Evolutionary conservation across 495 filamentous ascomycete genomes (phyloP), one percentile per base, ranked within the genome.

Genomic region (Xylaria telfairii): DNA sequence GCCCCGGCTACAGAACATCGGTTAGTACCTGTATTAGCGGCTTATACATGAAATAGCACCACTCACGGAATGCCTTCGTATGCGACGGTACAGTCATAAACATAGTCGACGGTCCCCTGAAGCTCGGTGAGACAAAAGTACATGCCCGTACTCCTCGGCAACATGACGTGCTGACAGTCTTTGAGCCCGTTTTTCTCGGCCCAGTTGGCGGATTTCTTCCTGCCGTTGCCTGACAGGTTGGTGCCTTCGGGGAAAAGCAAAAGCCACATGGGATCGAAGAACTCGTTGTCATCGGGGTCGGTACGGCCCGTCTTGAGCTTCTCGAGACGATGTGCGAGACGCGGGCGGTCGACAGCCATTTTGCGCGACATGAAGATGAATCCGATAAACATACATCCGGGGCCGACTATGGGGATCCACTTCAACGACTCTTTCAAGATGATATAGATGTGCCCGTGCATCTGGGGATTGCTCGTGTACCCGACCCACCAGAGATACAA

Each of bases 401-500:
- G 87, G 0, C 93, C 93, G 42, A 95, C 79, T 37, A 95, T 75
- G 12, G 93, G 93, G 26, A 95, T 88, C 57, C 87, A 90, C 77
- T 92, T 93, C 67, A 96, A 83, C 5, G 90, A 92, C 80, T 96
- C 92, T 76, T 95, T 95, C 17, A 95, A 80, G 74, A 96, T 93
- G 72, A 96, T 95, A 79, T 90, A 95, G 68, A 96, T 81, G 67
- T 92, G 90, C n/a, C 93, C 93, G 70, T 94, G 92, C 86, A 92
- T 91, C 51, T 83, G 80, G 30, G 90, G 87, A 1, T 70, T 73
- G 73, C 87, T 87, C 30, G 92, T 90, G 72, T 95, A 96, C 28
- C 90, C 90, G 21, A 92, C 88, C 92, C 93, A 96, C 93, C 93
- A 96, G 15, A 96, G 83, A 76, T 96, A 96, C 13, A 95, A 79